These are phyloP conservation scores for Zymoseptoria crescenta DNA, from an alignment of 2,329 filamentous ascomycete genomes.

Conservation along the genomic window DNA sequence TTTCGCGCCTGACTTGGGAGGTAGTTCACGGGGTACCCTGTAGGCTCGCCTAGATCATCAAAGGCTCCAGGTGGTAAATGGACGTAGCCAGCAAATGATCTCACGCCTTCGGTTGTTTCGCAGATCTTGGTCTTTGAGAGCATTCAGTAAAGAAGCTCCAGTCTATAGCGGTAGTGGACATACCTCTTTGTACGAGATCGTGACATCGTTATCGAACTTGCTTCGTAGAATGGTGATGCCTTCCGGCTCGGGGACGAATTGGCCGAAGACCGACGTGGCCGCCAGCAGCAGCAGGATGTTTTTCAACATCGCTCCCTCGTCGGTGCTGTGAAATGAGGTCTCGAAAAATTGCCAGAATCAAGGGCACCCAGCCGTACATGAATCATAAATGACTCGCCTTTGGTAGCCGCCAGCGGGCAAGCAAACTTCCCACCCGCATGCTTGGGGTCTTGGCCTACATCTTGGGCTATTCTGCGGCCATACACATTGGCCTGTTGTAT, in stretches of 20 bases:
- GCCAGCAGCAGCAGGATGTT: not conserved
- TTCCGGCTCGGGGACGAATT: slow-evolving; percentile 23
- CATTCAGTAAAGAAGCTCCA: not conserved
- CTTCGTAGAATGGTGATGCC: slow-evolving; percentile 34
- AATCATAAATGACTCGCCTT: not conserved
- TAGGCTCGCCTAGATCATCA: slow-evolving; percentile 33
- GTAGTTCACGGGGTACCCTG: slow-evolving; percentile 46
- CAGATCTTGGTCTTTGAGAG: slow-evolving; percentile 35
- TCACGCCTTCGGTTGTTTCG: slow-evolving; percentile 49
- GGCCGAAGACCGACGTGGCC: not conserved
- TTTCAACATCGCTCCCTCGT: not conserved
- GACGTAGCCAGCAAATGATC: slow-evolving; percentile 53
- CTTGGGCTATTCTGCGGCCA: not conserved
- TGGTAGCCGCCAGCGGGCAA: not conserved
- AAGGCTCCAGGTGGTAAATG: slow-evolving; percentile 44
- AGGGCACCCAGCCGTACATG: not conserved
- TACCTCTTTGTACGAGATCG: slow-evolving; percentile 39
- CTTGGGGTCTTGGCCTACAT: not conserved
- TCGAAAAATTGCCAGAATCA: too few species aligned
- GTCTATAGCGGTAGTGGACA: not conserved
- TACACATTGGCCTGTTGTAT: not conserved
- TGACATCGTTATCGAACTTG: slow-evolving; percentile 32
- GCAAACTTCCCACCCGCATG: not conserved
- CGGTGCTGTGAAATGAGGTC: not conserved
- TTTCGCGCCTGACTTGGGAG: too few species aligned